Evolutionary conservation across 345 rosid species (phyloP), one percentile per base, ranked within the genome.

Genomic region (Brassica incana): DNA sequence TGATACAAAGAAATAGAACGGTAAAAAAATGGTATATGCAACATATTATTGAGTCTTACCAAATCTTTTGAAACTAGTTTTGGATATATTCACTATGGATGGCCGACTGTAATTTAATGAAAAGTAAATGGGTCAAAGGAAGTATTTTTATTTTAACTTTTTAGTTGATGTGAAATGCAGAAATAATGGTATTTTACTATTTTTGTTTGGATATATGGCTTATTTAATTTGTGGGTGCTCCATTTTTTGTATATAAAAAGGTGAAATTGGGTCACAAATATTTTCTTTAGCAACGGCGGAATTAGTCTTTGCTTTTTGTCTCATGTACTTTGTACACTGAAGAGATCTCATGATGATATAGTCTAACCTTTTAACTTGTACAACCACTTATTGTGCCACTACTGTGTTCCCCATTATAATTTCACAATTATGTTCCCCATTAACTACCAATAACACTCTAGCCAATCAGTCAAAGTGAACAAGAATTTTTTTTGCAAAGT

Each of bases 381-480:
- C 52, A 32, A 40, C 40, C 18, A 48, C 70, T 9, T 62, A 62
- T 72, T 65, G 67, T 65, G 63, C 74, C 64, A 72, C 64, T 66
- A 16, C 48, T 73, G 18, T 79, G 82, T 79, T 79, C 78, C 82
- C 82, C 77, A 59, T 72, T 56, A 78, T 78, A 71, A 78, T 63
- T 78, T 56, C 81, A 71, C 81, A 78, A 71, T 71, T 65, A 71
- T 71, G 77, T 71, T 78, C 72, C 81, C 81, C 77, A 78, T 78
- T 78, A 72, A 65, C 76, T 69, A 62, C 80, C 80, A 77, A 77
- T 77, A 77, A 71, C 30, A 70, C 16, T 54, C 66, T 33, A 69
- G 64, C 54, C 70, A 50, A 23, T 77, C 15, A 63, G 76, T 77
- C 71, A 77, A 77, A 69, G 8, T 60, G 15, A 30, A 69, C 62